These are phyloP conservation scores for Brachypodium distachyon DNA, from an alignment of 202 grass and related monocot genomes.

Conservation along the genomic window DNA sequence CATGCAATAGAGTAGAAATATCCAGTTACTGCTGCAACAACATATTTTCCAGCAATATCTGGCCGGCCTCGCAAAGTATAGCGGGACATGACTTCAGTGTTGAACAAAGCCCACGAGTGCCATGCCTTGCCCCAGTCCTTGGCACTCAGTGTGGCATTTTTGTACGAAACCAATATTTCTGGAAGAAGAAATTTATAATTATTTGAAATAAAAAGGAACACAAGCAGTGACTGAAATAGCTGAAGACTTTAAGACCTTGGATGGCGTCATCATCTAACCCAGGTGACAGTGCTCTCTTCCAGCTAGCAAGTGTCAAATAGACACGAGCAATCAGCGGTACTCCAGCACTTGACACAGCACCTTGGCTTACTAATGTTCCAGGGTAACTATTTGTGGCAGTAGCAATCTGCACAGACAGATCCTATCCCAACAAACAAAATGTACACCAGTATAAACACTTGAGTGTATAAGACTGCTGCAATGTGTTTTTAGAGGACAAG, in stretches of 20 bases:
- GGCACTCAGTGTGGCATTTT: conserved; percentile 79
- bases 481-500: conserved; percentile 4
- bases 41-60: conserved; percentile 81
- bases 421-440: conserved; percentile 40
- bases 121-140: conserved; percentile 96
- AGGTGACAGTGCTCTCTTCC: conserved; percentile 90
- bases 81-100: conserved; percentile 95
- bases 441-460: neutral
- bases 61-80: conserved; percentile 69
- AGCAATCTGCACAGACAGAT: conserved; percentile 65
- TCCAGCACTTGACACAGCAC: conserved; percentile 38
- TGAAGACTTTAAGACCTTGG: conserved; percentile 43
- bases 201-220: neutral
- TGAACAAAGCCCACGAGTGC: conserved; percentile 97
- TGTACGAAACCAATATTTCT: conserved; percentile 87
- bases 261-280: conserved; percentile 86
- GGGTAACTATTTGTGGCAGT: conserved; percentile 41
- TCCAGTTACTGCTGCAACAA: conserved; percentile 89
- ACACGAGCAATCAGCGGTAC: conserved; percentile 85
- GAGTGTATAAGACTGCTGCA: neutral
- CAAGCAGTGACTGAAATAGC: neutral
- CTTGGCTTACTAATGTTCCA: conserved; percentile 25
- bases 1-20: conserved; percentile 98
- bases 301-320: conserved; percentile 89
- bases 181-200: neutral